These are phyloP conservation scores for Trichoderma citrinoviride DNA, from an alignment of 2,329 filamentous ascomycete species.

Conservation along the genomic window DNA sequence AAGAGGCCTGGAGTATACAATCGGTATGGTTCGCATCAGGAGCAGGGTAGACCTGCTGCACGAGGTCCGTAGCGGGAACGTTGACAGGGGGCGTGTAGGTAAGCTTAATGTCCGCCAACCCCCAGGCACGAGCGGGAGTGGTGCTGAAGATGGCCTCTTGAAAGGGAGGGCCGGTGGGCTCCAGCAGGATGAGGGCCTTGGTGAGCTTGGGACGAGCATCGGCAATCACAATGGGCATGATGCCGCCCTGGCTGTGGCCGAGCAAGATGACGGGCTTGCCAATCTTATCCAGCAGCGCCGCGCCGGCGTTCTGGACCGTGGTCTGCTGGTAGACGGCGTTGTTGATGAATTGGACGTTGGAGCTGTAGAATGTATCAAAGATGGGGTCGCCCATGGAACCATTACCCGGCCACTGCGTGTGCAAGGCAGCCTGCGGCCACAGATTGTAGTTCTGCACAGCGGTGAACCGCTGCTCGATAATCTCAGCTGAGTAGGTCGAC, in stretches of 20 bases:
- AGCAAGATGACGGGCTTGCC: slow-evolving; percentile 41
- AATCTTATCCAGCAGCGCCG: slow-evolving; percentile 44
- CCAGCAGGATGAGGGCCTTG: slow-evolving; percentile 43
- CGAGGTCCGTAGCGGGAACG: slow-evolving; percentile 36
- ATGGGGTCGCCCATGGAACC: slow-evolving; percentile 40
- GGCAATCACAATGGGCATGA: slow-evolving; percentile 42
- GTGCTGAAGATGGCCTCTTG: slow-evolving; percentile 40
- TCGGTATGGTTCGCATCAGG: slow-evolving; percentile 26
- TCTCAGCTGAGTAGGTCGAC: slow-evolving; percentile 35
- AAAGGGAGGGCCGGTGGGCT: slow-evolving; percentile 50
- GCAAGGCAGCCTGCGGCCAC: slow-evolving; percentile 41
- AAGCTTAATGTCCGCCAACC: slow-evolving; percentile 48
- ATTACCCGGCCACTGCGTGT: slow-evolving; percentile 45
- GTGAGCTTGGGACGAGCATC: slow-evolving; percentile 43
- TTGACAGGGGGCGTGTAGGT: slow-evolving; percentile 45
- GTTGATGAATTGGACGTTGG: slow-evolving; percentile 38
- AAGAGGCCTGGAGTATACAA: slow-evolving; percentile 37
- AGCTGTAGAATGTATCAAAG: slow-evolving; percentile 43
- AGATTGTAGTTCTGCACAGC: slow-evolving; percentile 33
- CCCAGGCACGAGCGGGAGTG: slow-evolving; percentile 40
- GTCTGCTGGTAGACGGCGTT: slow-evolving; percentile 37
- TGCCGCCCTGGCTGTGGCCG: slow-evolving; percentile 48
- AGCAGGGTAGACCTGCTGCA: slow-evolving; percentile 31
- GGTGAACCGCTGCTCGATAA: slow-evolving; percentile 40
- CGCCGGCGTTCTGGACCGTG: slow-evolving; percentile 40